These are phyloP conservation scores for Heritiera fomes DNA, from an alignment of 345 rosid species.

Conservation along the genomic window DNA sequence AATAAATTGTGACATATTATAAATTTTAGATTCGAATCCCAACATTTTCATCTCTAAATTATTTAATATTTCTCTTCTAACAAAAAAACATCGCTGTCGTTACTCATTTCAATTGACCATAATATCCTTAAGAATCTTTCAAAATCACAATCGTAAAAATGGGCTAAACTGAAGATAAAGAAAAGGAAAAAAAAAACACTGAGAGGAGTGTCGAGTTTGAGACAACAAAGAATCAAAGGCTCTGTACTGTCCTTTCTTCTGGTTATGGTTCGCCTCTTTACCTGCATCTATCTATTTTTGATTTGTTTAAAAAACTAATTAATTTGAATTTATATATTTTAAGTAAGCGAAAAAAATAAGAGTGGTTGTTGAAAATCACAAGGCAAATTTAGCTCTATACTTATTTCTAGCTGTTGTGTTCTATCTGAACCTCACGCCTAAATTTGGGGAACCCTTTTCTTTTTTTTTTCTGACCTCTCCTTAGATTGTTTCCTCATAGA, in stretches of 20 bases:
- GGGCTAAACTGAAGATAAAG: not conserved
- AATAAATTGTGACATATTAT: too few relatives aligned
- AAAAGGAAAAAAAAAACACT: not conserved
- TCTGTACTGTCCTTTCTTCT: not conserved
- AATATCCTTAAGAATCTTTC: not conserved
- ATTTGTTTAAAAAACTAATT: not conserved
- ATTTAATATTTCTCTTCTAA: too few relatives aligned
- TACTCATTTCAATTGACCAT: not conserved
- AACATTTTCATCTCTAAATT: too few relatives aligned
- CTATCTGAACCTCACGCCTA: slow-evolving; percentile 41
- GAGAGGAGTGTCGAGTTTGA: not conserved
- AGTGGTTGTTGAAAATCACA: slow-evolving; percentile 9
- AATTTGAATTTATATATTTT: not conserved
- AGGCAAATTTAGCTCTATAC: slow-evolving; percentile 20
- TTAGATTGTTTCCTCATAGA: slow-evolving; percentile 22
- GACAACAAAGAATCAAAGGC: not conserved
- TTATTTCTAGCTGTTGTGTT: slow-evolving; percentile 5
- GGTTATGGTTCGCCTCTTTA: not conserved
- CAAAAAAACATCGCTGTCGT: not conserved
- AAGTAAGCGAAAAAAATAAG: not conserved
- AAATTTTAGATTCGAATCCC: too few relatives aligned
- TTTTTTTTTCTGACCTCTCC: not conserved
- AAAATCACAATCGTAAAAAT: not conserved
- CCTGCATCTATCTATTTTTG: not conserved
- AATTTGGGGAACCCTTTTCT: slow-evolving; percentile 38